Percentiles rank a stretch among this genome's conserved stretches.
These are phyloP conservation scores for Thozetella sp. DNA, from an alignment of 495 filamentous ascomycete genomes.

Conservation along the genomic window DNA sequence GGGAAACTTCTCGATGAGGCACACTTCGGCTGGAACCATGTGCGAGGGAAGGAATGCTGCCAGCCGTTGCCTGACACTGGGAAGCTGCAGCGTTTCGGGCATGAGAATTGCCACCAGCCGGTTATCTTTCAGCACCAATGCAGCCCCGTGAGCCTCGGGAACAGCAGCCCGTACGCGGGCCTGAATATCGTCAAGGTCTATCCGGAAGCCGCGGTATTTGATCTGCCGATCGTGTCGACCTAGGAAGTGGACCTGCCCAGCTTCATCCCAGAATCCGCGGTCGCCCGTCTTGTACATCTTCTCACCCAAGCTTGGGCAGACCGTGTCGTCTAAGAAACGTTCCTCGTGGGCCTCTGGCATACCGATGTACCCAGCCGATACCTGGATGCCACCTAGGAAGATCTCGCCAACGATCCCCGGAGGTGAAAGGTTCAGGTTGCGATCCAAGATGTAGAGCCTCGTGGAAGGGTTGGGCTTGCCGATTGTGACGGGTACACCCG, in stretches of 20 bases:
- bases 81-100: neutral
- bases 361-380: slow-evolving; percentile 33
- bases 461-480: slow-evolving; percentile 26
- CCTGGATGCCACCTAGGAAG: slow-evolving; percentile 33
- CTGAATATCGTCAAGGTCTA: slow-evolving; percentile 36
- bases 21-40: slow-evolving; percentile 13
- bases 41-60: neutral
- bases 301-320: slow-evolving; percentile 13
- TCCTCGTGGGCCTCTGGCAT: slow-evolving; percentile 10
- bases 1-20: slow-evolving; percentile 21
- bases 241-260: slow-evolving; percentile 23
- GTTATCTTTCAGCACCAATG: neutral
- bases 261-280: slow-evolving; percentile 21
- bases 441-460: slow-evolving; percentile 32
- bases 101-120: neutral
- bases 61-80: too few species aligned
- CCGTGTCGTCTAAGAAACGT: slow-evolving; percentile 15
- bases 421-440: slow-evolving; percentile 12
- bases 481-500: slow-evolving; percentile 24
- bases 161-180: slow-evolving; percentile 21
- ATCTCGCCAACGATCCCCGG: slow-evolving; percentile 33
- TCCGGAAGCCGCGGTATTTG: slow-evolving; percentile 32
- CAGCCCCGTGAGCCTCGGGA: slow-evolving; percentile 20
- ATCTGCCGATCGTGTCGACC: slow-evolving; percentile 34
- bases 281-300: slow-evolving; percentile 37